These are phyloP conservation scores for Sisymbrium irio DNA, from an alignment of 345 rosid genomes.

Conservation along the genomic window DNA sequence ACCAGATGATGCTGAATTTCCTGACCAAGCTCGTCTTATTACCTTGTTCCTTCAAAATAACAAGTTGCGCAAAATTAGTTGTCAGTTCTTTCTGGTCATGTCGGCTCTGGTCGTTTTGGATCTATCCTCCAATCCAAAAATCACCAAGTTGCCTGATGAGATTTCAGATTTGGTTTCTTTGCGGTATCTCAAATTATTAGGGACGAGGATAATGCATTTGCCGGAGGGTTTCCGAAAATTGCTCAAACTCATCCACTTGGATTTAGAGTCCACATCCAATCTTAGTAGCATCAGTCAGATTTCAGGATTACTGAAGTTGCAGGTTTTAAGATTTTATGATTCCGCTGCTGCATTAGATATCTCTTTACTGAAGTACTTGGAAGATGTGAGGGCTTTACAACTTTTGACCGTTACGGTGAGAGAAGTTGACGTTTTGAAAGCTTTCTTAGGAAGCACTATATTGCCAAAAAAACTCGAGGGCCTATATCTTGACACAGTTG, in stretches of 20 bases:
- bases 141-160: not conserved
- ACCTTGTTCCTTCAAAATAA: not conserved
- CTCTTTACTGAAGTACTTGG: not conserved
- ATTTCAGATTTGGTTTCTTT: not conserved
- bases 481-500: not conserved
- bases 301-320: not conserved
- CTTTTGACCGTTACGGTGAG: constrained; percentile 8
- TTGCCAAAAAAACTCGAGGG: not conserved
- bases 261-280: constrained; percentile 4
- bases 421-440: not conserved
- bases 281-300: not conserved
- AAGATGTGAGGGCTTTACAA: not conserved
- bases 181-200: constrained; percentile 14
- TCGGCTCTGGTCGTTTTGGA: constrained; percentile 23
- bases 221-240: not conserved
- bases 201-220: not conserved
- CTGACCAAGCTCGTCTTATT: not conserved
- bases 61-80: not conserved
- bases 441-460: not conserved
- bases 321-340: constrained; percentile 8
- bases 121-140: not conserved
- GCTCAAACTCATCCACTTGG: constrained; percentile 5
- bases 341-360: not conserved
- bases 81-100: not conserved
- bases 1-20: not conserved